Evolutionary conservation across 2,329 filamentous ascomycete species (phyloP).

Genomic region (Aphanoascus verrucosus): DNA sequence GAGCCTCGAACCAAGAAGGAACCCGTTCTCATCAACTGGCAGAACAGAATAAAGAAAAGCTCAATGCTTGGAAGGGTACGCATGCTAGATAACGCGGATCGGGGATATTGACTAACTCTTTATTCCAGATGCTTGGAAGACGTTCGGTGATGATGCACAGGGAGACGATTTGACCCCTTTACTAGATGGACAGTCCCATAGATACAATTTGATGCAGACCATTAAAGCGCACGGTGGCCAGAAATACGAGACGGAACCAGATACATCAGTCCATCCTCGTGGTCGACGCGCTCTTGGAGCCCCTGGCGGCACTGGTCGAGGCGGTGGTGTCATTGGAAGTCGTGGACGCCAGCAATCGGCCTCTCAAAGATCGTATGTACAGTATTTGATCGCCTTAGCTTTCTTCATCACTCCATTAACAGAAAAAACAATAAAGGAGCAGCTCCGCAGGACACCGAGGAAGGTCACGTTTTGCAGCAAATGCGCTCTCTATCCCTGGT

Average conservation of each 20-base stretch:
- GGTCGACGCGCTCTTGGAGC: slow-evolving; percentile 1
- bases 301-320: slow-evolving; percentile 16
- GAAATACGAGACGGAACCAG: slow-evolving; percentile 4
- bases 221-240: slow-evolving; percentile 18
- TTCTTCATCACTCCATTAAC: neutral
- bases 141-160: slow-evolving; percentile 23
- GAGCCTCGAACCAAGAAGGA: slow-evolving; percentile 24
- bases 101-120: neutral
- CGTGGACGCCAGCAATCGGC: slow-evolving; percentile 14
- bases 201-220: slow-evolving; percentile 21
- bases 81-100: neutral
- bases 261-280: neutral
- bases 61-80: slow-evolving; percentile 30
- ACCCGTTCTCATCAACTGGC: slow-evolving; percentile 23
- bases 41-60: slow-evolving; percentile 19
- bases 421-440: neutral
- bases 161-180: slow-evolving; percentile 26
- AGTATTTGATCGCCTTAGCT: neutral
- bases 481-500: neutral
- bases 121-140: slow-evolving; percentile 24
- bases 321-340: slow-evolving; percentile 21
- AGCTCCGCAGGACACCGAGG: neutral
- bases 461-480: neutral
- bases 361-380: slow-evolving; percentile 4
- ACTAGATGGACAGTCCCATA: slow-evolving; percentile 32